Base-by-base conservation (phyloP, 306 rosid genomes). In the Prunus kanzakura region DNA sequence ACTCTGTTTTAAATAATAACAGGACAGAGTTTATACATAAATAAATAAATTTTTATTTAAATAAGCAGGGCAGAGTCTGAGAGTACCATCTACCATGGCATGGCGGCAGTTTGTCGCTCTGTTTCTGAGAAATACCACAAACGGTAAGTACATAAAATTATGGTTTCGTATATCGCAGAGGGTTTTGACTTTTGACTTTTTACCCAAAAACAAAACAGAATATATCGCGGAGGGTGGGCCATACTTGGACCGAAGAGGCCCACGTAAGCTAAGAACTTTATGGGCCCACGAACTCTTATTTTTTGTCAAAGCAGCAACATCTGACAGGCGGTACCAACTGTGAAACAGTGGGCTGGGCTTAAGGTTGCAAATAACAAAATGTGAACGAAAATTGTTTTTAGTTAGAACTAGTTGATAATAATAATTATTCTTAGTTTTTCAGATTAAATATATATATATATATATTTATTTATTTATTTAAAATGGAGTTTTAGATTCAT, bases 71-170 rank as follows among this genome's bases (percentile, higher is more conserved):
- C 38, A 32, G 38, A 32, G 27, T 25, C 2, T 1, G 2, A 25
- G 27, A 25, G 38, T 32, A 32, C 38, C 38, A 4, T 32, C 38
- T 32, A 32, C 38, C 38, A 32, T 32, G 38, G 38, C 38, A 32
- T 32, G 38, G 38, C 38, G 38, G 38, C 38, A 32, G 38, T 32
- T 32, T 32, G 38, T 32, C 38, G 4, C 41, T 6, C 41, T 35
- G 41, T 6, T 49, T 49, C 52, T 13, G 68, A 88, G 73, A 47
- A 66, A n/a, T 49, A 30, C 29, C 62, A 5, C 14, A 56, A 56
- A 56, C 3, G 4, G 62, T 13, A 56, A 56, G 22, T 56, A 9
- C 3, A 56, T 56, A 13, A 51, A 51, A 14, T 51, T 51, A 15
- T 51, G 1, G 25, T 47, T 27, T 69, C 27, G 19, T 9, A 4